phyloP scores from a whole-genome alignment of 2,329 filamentous ascomycete genomes.

The Ophiocordyceps polyrhachis-furcata region DNA sequence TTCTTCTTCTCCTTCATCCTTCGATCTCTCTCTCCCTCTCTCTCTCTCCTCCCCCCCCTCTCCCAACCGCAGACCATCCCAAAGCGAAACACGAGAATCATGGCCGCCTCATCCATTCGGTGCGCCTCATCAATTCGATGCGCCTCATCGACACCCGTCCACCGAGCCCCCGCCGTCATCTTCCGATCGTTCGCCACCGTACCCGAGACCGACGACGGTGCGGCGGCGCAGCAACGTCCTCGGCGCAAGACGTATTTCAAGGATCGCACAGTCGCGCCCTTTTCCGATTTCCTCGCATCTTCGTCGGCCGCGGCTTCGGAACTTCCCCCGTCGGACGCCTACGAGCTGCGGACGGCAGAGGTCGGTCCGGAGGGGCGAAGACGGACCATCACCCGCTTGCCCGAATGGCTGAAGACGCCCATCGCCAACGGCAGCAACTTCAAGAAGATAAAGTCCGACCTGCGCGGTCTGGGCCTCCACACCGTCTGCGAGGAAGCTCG shows the following conservation, averaged over 20 bases:
- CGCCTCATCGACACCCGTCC: too few relatives aligned
- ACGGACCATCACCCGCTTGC: slow-evolving; percentile 54
- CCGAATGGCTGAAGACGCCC: slow-evolving; percentile 89
- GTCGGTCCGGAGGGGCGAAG: slow-evolving; percentile 45
- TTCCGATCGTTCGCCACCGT: slow-evolving; percentile 26
- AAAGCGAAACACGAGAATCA: background rate
- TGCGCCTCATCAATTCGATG: background rate
- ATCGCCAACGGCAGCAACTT: slow-evolving; percentile 73
- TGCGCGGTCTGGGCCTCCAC: slow-evolving; percentile 75
- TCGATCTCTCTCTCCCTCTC: background rate
- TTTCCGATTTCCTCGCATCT: slow-evolving; percentile 36
- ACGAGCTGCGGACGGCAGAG: slow-evolving; percentile 41
- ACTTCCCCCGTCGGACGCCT: slow-evolving; percentile 33
- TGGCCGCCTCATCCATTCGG: background rate
- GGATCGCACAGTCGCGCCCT: slow-evolving; percentile 34
- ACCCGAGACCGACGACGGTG: slow-evolving; percentile 13
- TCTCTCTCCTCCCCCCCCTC: too few relatives aligned
- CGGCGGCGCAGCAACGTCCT: slow-evolving; percentile 7
- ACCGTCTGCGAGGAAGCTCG: slow-evolving; percentile 96
- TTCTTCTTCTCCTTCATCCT: too few relatives aligned
- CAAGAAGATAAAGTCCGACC: slow-evolving; percentile 86
- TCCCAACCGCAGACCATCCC: too few relatives aligned
- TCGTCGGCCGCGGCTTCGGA: slow-evolving; percentile 19
- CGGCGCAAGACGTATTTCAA: slow-evolving; percentile 37
- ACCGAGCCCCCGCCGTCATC: background rate